These are phyloP conservation scores for Rhododendron molle DNA, from an alignment of 148 eudicot genomes.

Conservation along the genomic window DNA sequence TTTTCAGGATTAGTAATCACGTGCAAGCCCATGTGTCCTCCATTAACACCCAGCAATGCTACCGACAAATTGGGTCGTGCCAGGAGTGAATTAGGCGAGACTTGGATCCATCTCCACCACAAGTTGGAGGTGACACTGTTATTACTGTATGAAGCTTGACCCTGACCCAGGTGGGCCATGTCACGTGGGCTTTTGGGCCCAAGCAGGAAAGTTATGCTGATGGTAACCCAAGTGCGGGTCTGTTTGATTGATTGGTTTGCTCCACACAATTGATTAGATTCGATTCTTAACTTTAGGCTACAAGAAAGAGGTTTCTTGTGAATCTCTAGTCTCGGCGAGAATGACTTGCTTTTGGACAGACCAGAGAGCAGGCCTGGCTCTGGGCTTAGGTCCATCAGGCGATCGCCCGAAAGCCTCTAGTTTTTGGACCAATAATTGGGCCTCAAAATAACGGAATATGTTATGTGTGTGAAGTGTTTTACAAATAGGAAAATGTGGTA, in stretches of 20 bases:
- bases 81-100: neutral
- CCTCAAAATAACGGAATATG: too few relatives aligned
- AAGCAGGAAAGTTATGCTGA: neutral
- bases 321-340: neutral
- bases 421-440: too few relatives aligned
- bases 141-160: neutral
- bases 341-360: neutral
- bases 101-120: slow-evolving; percentile 16
- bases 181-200: neutral
- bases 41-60: neutral
- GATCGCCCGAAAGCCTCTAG: too few relatives aligned
- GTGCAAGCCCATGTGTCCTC: slow-evolving; percentile 6
- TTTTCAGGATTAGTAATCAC: slow-evolving; percentile 2
- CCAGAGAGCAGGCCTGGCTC: too few relatives aligned
- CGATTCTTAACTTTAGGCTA: too few relatives aligned
- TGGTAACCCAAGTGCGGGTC: neutral
- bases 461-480: too few relatives aligned
- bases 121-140: neutral
- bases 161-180: neutral
- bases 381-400: too few relatives aligned
- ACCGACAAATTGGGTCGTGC: neutral
- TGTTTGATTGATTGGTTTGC: neutral
- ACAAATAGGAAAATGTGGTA: too few relatives aligned
- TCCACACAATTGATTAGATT: too few relatives aligned
- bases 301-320: too few relatives aligned